These are phyloP conservation scores for Claviceps fusiformis DNA, from an alignment of 2,329 filamentous ascomycete species.

Conservation along the genomic window DNA sequence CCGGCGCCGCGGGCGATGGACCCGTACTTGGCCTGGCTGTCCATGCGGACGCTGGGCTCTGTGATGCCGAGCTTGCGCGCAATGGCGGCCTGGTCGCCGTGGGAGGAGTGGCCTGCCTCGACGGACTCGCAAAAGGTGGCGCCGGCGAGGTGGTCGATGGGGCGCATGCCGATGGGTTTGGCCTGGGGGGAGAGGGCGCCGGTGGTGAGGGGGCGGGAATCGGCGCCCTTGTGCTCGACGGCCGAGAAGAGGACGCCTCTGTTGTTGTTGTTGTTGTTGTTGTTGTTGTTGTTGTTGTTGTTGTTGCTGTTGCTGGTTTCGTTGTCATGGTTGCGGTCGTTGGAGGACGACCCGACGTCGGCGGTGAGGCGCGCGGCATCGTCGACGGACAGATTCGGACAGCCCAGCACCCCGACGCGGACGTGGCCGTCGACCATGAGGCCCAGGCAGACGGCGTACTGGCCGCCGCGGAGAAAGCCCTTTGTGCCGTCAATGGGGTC, in stretches of 20 bases:
- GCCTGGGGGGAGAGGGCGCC: constrained; percentile 30
- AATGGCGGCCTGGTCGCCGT: constrained; percentile 71
- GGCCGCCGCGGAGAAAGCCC: constrained; percentile 87
- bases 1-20: constrained; percentile 88
- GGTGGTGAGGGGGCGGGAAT: constrained; percentile 56
- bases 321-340: constrained; percentile 26
- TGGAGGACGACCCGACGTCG: constrained; percentile 49
- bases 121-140: constrained; percentile 96
- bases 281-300: constrained; percentile 30
- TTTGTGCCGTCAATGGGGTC: constrained; percentile 98
- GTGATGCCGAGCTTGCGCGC: constrained; percentile 77
- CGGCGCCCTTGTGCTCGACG: constrained; percentile 64
- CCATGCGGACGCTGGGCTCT: constrained; percentile 82
- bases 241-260: constrained; percentile 80
- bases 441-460: constrained; percentile 91
- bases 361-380: constrained; percentile 48
- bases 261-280: constrained; percentile 14
- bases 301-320: constrained; percentile 14
- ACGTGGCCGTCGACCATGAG: constrained; percentile 89
- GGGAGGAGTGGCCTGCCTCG: constrained; percentile 81
- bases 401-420: constrained; percentile 86
- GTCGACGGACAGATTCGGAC: constrained; percentile 86
- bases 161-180: constrained; percentile 66
- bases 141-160: constrained; percentile 56
- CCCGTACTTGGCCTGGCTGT: constrained; percentile 96